These are phyloP conservation scores for Trichophyton simii DNA, from an alignment of 2,329 filamentous ascomycete genomes.

Conservation along the genomic window DNA sequence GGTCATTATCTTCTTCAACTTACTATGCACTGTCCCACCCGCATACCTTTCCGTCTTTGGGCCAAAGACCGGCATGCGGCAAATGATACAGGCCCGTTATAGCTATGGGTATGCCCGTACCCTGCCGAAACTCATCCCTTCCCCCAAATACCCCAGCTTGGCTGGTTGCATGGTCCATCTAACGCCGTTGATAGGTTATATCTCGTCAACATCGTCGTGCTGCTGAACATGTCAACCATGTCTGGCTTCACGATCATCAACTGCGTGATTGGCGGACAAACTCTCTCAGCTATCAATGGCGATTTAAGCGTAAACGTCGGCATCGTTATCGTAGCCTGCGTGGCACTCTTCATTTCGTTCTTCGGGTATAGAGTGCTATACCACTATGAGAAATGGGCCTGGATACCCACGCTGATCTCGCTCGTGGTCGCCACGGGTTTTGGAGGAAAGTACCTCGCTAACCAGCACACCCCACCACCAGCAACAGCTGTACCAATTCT, in stretches of 20 bases:
- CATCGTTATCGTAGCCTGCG: slow-evolving; percentile 51
- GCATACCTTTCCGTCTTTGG: slow-evolving; percentile 18
- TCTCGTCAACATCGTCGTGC: slow-evolving; percentile 44
- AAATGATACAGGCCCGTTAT: slow-evolving; percentile 21
- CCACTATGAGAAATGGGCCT: slow-evolving; percentile 48
- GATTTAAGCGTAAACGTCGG: slow-evolving; percentile 30
- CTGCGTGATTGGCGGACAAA: slow-evolving; percentile 55
- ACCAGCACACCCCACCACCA: slow-evolving; percentile 8
- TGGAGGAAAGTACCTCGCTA: slow-evolving; percentile 14
- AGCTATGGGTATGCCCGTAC: slow-evolving; percentile 17
- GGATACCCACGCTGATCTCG: slow-evolving; percentile 15
- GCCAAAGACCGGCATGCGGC: slow-evolving; percentile 21
- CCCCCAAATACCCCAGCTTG: not conserved
- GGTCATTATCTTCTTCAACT: slow-evolving; percentile 21
- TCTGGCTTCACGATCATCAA: slow-evolving; percentile 52
- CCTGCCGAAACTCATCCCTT: not conserved
- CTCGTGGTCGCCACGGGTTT: slow-evolving; percentile 16
- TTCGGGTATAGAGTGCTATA: slow-evolving; percentile 59
- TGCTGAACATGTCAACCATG: slow-evolving; percentile 51
- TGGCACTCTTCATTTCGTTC: slow-evolving; percentile 51
- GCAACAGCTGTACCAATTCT: slow-evolving; percentile 13
- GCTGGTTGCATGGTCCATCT: not conserved
- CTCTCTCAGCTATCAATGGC: slow-evolving; percentile 51
- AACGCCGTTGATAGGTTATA: slow-evolving; percentile 8
- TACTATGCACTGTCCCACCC: slow-evolving; percentile 17